Evolutionary conservation across 75 land plant genomes (phyloP).

Genomic region (Azolla pinnata): DNA sequence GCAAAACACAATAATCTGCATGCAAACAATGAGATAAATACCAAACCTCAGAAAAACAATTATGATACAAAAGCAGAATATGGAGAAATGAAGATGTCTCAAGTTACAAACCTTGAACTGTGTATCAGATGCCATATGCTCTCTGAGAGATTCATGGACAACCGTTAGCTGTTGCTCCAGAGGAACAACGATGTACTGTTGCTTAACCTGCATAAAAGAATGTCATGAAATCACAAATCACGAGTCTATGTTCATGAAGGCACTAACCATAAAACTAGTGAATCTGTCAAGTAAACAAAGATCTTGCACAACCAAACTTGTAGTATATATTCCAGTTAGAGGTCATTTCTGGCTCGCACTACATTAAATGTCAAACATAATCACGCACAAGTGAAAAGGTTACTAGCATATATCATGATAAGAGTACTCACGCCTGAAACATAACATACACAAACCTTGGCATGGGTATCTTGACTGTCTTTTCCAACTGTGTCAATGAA

Average conservation of each 20-base stretch:
- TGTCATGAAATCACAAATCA: not conserved
- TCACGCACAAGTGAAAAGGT: not conserved
- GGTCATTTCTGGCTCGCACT: too few species aligned
- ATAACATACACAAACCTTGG: conserved; percentile 47
- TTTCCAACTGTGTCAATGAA: conserved; percentile 85
- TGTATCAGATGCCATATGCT: conserved; percentile 64
- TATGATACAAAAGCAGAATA: too few species aligned
- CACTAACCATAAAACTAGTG: too few species aligned
- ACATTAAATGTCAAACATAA: not conserved
- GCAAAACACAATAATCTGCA: conserved; percentile 96
- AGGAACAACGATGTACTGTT: conserved; percentile 46
- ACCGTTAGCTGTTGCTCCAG: conserved; percentile 62
- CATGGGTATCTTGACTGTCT: conserved; percentile 85
- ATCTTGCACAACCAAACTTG: too few species aligned
- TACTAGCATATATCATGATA: not conserved
- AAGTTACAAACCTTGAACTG: conserved; percentile 84
- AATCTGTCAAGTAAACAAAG: too few species aligned
- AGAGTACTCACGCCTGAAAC: not conserved
- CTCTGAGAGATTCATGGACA: conserved; percentile 51
- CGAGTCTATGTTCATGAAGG: too few species aligned
- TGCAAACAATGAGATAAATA: too few species aligned
- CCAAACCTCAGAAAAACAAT: too few species aligned
- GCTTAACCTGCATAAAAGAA: conserved; percentile 9
- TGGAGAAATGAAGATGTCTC: not conserved
- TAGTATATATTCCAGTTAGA: too few species aligned